Conservation (phyloP, 306 rosid species). For the Ceratonia siliqua region DNA sequence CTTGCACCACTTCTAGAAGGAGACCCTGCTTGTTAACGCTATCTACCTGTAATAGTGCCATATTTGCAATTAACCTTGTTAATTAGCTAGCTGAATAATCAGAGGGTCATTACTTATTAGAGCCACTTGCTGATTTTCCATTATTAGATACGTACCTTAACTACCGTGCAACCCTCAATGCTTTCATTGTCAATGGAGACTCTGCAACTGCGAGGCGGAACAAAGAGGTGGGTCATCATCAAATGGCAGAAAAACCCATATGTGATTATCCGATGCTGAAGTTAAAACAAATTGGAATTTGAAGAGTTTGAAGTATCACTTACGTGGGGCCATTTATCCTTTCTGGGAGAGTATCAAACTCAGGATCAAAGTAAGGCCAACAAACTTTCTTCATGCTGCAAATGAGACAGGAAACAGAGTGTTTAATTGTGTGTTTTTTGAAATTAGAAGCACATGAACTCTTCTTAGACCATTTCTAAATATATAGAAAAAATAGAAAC, state of each 20-base stretch:
- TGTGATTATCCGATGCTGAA: not conserved
- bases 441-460: conserved; percentile 10
- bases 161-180: conserved; percentile 67
- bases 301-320: conserved; percentile 25
- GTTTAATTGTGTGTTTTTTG: not conserved
- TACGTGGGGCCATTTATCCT: conserved; percentile 75
- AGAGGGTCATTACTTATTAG: not conserved
- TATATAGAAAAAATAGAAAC: not conserved
- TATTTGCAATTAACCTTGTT: not conserved
- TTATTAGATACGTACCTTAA: conserved; percentile 46
- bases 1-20: conserved; percentile 71
- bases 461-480: not conserved
- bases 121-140: not conserved
- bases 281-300: not conserved
- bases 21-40: conserved; percentile 71
- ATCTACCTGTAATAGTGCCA: conserved; percentile 42
- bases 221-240: not conserved
- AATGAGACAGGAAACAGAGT: conserved; percentile 1
- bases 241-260: not conserved
- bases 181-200: conserved; percentile 70
- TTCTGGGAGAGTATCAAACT: conserved; percentile 61
- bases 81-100: not conserved
- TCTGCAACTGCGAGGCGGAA: conserved; percentile 47
- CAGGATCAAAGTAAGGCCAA: conserved; percentile 83
- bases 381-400: conserved; percentile 64